These are phyloP conservation scores for Fulvia fulva DNA, from an alignment of 2,329 filamentous ascomycete genomes.

Conservation along the genomic window DNA sequence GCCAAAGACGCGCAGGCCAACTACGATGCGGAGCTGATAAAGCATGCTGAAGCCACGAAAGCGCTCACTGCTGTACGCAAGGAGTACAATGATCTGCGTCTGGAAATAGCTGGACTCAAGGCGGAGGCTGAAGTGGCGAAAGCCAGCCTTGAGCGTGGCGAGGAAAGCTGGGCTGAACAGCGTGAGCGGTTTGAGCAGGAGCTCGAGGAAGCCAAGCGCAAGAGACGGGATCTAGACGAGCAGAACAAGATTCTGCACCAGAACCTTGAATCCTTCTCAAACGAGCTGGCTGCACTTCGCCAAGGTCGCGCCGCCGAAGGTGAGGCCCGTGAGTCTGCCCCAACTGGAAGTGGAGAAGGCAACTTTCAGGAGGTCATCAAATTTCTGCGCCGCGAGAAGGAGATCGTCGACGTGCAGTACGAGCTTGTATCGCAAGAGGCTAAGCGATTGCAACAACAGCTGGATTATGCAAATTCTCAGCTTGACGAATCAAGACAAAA, in stretches of 20 bases:
- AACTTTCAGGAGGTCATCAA: constrained; percentile 86
- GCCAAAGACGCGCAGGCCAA: constrained; percentile 89
- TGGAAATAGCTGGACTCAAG: constrained; percentile 68
- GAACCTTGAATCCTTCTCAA: constrained; percentile 73
- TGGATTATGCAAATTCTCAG: constrained; percentile 80
- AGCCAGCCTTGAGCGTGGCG: constrained; percentile 70
- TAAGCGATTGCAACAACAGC: constrained; percentile 83
- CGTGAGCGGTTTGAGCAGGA: constrained; percentile 79
- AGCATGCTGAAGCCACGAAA: constrained; percentile 93
- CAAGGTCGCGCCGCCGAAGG: constrained; percentile 64
- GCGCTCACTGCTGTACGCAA: constrained; percentile 71
- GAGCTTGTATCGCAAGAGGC: constrained; percentile 84
- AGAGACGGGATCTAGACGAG: constrained; percentile 77
- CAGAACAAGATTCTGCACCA: constrained; percentile 90
- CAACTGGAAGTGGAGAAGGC: constrained; percentile 42
- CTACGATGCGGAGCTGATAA: constrained; percentile 90
- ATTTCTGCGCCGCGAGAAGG: constrained; percentile 91
- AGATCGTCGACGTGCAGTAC: constrained; percentile 95
- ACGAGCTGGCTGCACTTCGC: constrained; percentile 76
- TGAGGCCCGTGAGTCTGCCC: constrained; percentile 37
- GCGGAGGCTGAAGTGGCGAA: constrained; percentile 84
- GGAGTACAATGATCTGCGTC: constrained; percentile 78
- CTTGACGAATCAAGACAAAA: constrained; percentile 86
- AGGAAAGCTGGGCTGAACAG: constrained; percentile 83
- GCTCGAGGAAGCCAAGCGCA: constrained; percentile 69